Conservation (phyloP, 176 grass and related monocot species). For the Oryza australiensis region DNA sequence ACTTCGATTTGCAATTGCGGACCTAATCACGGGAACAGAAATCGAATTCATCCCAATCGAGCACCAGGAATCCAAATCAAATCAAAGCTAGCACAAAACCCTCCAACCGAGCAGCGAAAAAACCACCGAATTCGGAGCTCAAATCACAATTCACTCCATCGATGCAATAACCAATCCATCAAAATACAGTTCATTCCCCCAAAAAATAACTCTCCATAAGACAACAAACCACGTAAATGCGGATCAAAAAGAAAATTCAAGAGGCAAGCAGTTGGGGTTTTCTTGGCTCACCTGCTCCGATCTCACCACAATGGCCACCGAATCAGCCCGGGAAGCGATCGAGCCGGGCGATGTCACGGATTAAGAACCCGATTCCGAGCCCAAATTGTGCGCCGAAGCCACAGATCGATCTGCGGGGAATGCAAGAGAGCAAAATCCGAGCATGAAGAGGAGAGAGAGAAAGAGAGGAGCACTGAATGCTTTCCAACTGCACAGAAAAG, state of each 20-base stretch:
- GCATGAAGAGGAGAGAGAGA: slow-evolving; percentile 10
- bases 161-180: neutral
- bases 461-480: slow-evolving; percentile 53
- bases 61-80: slow-evolving; percentile 10
- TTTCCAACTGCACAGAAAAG: slow-evolving; percentile 50
- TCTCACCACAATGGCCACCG: slow-evolving; percentile 24
- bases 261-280: neutral
- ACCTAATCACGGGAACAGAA: neutral
- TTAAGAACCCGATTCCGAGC: neutral
- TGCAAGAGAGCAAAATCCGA: slow-evolving; percentile 30
- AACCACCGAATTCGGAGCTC: neutral
- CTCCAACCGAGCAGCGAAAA: neutral
- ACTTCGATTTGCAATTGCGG: neutral
- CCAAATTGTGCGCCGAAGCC: neutral
- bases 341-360: neutral
- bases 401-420: slow-evolving; percentile 30
- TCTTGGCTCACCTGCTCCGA: slow-evolving; percentile 27
- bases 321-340: slow-evolving; percentile 1
- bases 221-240: neutral
- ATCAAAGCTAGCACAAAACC: neutral
- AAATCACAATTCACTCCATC: neutral
- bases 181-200: neutral
- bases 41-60: neutral
- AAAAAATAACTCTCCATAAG: neutral
- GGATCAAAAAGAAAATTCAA: neutral